These are phyloP conservation scores for Colletotrichum costaricense DNA, from an alignment of 2,329 filamentous ascomycete genomes.

Conservation along the genomic window DNA sequence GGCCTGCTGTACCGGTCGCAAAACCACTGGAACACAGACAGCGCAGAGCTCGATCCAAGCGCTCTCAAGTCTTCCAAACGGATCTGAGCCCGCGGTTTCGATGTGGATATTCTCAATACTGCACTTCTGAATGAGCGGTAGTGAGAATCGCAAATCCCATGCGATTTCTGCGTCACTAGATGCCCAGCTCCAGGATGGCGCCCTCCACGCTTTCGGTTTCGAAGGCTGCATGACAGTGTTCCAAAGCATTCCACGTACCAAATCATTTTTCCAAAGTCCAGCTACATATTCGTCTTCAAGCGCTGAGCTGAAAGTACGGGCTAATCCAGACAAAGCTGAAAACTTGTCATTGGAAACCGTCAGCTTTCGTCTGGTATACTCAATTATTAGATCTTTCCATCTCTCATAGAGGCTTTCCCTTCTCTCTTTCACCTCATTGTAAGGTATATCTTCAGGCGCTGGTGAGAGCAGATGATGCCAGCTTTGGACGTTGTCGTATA, in stretches of 20 bases:
- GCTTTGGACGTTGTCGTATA: not conserved
- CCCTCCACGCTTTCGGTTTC: not conserved
- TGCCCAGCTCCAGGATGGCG: not conserved
- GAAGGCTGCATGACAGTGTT: not conserved
- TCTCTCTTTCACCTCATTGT: not conserved
- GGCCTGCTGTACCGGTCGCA: not conserved
- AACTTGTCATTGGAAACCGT: not conserved
- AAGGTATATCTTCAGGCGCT: not conserved
- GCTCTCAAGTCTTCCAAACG: not conserved
- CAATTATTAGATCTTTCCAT: not conserved
- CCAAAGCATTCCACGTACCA: not conserved
- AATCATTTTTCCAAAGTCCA: not conserved
- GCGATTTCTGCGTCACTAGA: not conserved
- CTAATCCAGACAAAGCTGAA: not conserved
- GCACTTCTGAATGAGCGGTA: not conserved
- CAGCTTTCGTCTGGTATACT: not conserved
- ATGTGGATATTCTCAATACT: not conserved
- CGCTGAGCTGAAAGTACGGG: not conserved
- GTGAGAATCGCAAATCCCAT: not conserved
- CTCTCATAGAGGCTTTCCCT: not conserved
- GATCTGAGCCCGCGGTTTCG: not conserved
- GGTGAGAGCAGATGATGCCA: not conserved
- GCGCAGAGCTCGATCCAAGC: not conserved
- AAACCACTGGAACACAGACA: not conserved
- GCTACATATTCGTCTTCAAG: not conserved